phyloP scores from a whole-genome alignment of 257 asterid genomes.

The Solanum habrochaites region DNA sequence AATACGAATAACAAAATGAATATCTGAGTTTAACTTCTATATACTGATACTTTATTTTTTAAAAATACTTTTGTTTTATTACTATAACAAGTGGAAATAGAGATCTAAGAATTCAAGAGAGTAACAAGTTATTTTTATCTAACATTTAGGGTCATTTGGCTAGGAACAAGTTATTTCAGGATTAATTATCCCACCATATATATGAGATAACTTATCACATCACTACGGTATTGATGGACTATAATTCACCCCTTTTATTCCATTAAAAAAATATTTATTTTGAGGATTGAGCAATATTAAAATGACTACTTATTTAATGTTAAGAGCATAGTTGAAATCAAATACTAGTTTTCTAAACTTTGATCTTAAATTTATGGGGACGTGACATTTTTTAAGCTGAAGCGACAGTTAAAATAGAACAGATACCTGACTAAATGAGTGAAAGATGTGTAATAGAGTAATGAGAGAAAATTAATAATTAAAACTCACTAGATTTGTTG shows the following conservation, averaged over 20 bases:
- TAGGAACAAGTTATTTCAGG: too few species aligned
- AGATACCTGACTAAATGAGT: background rate
- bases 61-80: too few species aligned
- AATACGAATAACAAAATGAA: background rate
- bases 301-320: background rate
- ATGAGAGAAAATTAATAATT: background rate
- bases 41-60: background rate
- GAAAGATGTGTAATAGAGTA: background rate
- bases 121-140: background rate
- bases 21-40: background rate
- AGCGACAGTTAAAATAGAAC: background rate
- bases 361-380: background rate
- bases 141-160: background rate
- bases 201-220: too few species aligned
- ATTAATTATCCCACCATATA: too few species aligned
- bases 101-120: background rate
- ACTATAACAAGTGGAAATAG: background rate
- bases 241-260: background rate
- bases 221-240: background rate
- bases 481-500: constrained; percentile 6
- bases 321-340: background rate
- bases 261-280: background rate
- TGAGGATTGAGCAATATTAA: background rate
- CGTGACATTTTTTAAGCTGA: background rate
- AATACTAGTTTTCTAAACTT: background rate